Evolutionary conservation across 2,329 filamentous ascomycete genomes (phyloP).

Genomic region (Clonostachys rhizophaga): DNA sequence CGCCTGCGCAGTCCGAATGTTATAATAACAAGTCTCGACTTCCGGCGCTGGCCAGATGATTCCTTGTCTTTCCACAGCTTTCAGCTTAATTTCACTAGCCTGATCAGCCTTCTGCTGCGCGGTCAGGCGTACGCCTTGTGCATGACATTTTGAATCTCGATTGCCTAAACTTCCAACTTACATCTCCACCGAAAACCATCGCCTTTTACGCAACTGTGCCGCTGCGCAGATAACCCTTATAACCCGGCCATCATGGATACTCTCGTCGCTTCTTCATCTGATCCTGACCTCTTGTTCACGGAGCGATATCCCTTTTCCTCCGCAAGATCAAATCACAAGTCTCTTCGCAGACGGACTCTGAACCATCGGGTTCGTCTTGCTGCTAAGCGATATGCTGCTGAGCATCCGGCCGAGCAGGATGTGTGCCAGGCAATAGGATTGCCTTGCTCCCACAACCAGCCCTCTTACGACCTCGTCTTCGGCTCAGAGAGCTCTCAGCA

Average conservation of each 20-base stretch:
- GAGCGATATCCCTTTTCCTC: no score
- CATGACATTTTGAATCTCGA: no score
- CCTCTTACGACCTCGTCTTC: no score
- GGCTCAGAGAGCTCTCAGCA: not conserved
- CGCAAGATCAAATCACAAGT: no score
- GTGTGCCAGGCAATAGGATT: not conserved
- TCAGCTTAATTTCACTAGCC: not conserved
- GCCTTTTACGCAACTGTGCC: not conserved
- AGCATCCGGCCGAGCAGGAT: not conserved
- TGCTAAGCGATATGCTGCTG: conserved; percentile 2
- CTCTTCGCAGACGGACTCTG: conserved; percentile 1
- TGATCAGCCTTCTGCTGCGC: not conserved
- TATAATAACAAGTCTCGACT: no score
- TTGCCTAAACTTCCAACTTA: no score
- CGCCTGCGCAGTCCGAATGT: no score
- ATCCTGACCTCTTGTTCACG: no score
- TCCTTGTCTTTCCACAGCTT: not conserved
- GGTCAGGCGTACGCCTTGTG: not conserved
- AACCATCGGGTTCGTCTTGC: conserved; percentile 4
- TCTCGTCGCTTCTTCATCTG: no score
- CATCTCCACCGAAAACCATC: not conserved
- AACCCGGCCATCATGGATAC: not conserved
- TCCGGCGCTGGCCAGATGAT: not conserved
- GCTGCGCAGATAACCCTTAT: no score
- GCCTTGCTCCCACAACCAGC: not conserved